A percentile compares a stretch with the other conserved stretches of the same genome.
Evolutionary conservation across 352 stramenopile species (phyloP).

Genomic region (Phytophthora citrophthora): DNA sequence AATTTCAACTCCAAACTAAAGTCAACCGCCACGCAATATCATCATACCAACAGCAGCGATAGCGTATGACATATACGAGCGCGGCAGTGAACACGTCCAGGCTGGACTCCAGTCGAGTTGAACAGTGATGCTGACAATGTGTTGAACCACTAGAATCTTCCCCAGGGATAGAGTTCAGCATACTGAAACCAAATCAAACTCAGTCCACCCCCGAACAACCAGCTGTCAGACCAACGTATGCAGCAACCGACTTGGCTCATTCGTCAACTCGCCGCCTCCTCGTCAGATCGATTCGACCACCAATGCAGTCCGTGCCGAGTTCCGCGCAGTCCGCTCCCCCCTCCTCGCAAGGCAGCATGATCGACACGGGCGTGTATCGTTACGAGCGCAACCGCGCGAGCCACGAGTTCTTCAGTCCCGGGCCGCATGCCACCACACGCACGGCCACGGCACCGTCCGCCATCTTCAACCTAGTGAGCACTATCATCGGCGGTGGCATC

Average conservation of each 20-base stretch:
- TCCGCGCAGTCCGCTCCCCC: constrained; percentile 26
- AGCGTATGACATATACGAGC: not conserved
- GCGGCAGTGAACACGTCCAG: no score
- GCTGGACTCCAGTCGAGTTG: no score
- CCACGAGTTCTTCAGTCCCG: constrained; percentile 82
- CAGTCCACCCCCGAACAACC: not conserved
- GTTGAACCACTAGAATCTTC: constrained; percentile 10
- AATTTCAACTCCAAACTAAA: constrained; percentile 51
- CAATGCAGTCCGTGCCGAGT: constrained; percentile 18
- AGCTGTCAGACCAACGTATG: not conserved
- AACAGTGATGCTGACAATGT: no score
- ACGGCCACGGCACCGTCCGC: constrained; percentile 77
- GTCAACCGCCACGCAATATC: constrained; percentile 46
- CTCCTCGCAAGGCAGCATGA: constrained; percentile 45
- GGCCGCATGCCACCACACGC: constrained; percentile 54
- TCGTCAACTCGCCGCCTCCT: constrained; percentile 8
- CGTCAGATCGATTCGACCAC: constrained; percentile 11
- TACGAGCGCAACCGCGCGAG: constrained; percentile 75
- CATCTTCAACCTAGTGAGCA: constrained; percentile 90
- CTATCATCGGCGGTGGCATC: constrained; percentile 88
- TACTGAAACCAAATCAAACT: constrained; percentile 12
- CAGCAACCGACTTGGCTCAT: constrained; percentile 1
- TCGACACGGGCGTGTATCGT: constrained; percentile 72
- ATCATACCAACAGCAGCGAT: not conserved
- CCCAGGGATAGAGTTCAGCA: not conserved